These are phyloP conservation scores for Aspergillus panamensis DNA, from an alignment of 495 filamentous ascomycete genomes.

Conservation along the genomic window DNA sequence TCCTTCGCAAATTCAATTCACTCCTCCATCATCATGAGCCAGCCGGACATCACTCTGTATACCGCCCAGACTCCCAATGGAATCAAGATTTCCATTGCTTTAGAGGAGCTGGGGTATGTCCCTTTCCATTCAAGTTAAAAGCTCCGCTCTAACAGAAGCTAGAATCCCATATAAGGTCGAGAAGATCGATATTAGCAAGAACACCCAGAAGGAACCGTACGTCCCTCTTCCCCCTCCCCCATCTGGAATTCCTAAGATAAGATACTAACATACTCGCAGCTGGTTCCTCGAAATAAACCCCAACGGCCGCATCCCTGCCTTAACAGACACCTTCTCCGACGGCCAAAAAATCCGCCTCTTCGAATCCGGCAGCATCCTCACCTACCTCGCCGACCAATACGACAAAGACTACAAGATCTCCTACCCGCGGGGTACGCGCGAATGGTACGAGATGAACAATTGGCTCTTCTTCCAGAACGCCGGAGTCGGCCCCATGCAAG, in stretches of 20 bases:
- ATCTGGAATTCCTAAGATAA: conserved; percentile 1
- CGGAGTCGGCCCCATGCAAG: conserved; percentile 90
- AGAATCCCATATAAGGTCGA: conserved; percentile 60
- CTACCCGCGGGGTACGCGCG: conserved; percentile 68
- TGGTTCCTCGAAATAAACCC: conserved; percentile 94
- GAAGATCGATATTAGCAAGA: conserved; percentile 66
- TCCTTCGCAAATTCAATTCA: not conserved
- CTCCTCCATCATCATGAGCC: conserved; percentile 22
- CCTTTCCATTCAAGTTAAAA: not conserved
- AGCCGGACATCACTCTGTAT: conserved; percentile 48
- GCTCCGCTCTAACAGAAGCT: conserved; percentile 3
- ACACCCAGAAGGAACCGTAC: conserved; percentile 73
- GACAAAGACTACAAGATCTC: conserved; percentile 81
- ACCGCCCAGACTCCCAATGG: conserved; percentile 53
- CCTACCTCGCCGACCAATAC: conserved; percentile 79
- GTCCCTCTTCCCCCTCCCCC: conserved; percentile 13
- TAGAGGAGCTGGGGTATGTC: conserved; percentile 75
- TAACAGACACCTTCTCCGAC: conserved; percentile 73
- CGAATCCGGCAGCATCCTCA: conserved; percentile 81
- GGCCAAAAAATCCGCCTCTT: conserved; percentile 74
- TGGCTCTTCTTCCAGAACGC: conserved; percentile 76
- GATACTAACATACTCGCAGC: conserved; percentile 17
- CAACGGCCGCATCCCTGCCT: conserved; percentile 90
- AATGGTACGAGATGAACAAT: conserved; percentile 74
- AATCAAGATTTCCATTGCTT: conserved; percentile 76